Evolutionary conservation across 495 filamentous ascomycete genomes (phyloP).

Genomic region (Pseudomonodictys pantanalensis): DNA sequence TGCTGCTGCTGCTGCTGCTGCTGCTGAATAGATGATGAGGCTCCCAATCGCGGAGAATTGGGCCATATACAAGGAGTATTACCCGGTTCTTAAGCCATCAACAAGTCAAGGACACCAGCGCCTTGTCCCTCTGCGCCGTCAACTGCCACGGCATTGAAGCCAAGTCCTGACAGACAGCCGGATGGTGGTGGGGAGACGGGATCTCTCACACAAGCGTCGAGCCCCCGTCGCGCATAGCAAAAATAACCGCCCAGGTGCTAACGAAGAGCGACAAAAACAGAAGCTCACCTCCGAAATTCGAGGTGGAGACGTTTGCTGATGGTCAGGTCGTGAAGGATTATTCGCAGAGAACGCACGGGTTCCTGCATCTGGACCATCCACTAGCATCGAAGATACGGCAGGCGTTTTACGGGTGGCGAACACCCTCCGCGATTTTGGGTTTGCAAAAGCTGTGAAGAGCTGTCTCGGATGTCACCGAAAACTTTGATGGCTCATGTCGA

Average conservation of each 20-base stretch:
- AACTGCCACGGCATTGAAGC: too few relatives aligned
- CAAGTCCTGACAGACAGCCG: too few relatives aligned
- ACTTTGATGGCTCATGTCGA: too few relatives aligned
- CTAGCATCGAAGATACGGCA: not conserved
- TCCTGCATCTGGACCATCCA: constrained; percentile 20
- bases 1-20: not conserved
- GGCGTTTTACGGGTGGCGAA: not conserved
- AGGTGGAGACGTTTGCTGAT: too few relatives aligned
- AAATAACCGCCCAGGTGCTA: constrained; percentile 1
- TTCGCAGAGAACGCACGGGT: constrained; percentile 7
- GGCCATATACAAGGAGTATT: too few relatives aligned
- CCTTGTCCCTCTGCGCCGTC: too few relatives aligned
- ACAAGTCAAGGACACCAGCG: too few relatives aligned
- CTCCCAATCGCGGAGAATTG: not conserved
- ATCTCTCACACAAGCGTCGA: not conserved
- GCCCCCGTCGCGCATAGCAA: not conserved
- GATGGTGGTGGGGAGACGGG: not conserved
- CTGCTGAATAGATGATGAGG: too few relatives aligned
- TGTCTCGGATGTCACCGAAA: too few relatives aligned
- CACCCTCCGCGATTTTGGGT: not conserved
- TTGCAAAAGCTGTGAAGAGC: too few relatives aligned
- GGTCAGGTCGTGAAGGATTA: not conserved
- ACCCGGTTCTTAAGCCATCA: too few relatives aligned
- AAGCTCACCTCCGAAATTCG: not conserved
- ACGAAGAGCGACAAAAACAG: not conserved